Evolutionary conservation across 345 rosid genomes (phyloP), one percentile per base, ranked within the genome.

Genomic region (Mangifera indica): DNA sequence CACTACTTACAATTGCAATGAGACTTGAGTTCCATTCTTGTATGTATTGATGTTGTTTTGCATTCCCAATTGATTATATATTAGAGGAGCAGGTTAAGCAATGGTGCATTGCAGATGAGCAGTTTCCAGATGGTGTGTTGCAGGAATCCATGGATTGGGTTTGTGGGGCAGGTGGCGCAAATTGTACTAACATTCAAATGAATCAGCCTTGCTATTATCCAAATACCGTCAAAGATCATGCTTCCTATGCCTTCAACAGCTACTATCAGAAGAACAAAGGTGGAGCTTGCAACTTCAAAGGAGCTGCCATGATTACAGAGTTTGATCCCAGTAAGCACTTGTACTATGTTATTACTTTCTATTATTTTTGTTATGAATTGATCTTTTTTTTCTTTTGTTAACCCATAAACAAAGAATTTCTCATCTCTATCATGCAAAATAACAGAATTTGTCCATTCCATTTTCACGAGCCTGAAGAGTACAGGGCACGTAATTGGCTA

Each of bases 51-150:
- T 69, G 32, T 37, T 69, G 66, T n/a, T 14, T 29, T 22, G 22
- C 63, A 17, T n/a, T 45, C 44, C 34, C 32, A 4, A 56, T 61
- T 12, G 45, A 6, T 29, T 7, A 60, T 1, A 29, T 29, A 29
- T 14, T 37, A 84, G 93, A 62, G 26, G 95, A 86, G 70, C 78
- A 84, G 70, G 78, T 63, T 0, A 86, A 87, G 85, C 91, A 89
- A 76, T 93, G 93, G 93, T 91, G 98, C 63, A 63, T 88, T 70
- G 96, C 93, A 0, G 94, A 91, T 67, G 88, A 83, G 80, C 92
- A 90, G 76, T 85, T 91, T 0, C 88, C 91, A 10, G 93, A 87
- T 11, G 81, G 67, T 3, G 91, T 84, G 71, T 72, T 94, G 82
- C 89, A 86, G 68, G 75, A 32, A 25, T 93, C 91, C 24, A 8